Base-by-base conservation (phyloP, 2,329 filamentous ascomycete genomes). In the Cryphonectria naterciae region DNA sequence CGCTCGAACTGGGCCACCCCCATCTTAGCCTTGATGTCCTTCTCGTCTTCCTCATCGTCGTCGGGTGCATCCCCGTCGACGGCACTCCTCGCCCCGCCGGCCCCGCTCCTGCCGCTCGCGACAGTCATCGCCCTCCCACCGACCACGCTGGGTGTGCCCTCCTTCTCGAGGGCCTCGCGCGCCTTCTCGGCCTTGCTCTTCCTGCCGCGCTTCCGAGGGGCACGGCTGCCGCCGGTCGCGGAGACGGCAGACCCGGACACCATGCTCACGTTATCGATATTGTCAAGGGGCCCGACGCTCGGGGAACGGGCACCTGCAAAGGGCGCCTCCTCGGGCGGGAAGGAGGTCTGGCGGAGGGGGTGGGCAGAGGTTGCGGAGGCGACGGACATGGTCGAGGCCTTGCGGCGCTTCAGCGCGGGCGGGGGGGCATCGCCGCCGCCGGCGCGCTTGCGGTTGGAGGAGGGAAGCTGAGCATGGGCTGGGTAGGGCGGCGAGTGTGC, bases 271-370 rank as follows among this genome's bases (percentile, higher is more conserved):
- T 82, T 85, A 70, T 92, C 90, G 25, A 10, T 17, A 62, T 89
- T 85, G 70, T 92, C 91, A 66, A 90, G 83, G 1, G 63, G 63
- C 4, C 71, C 71, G 19, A 73, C 71, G 46, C 89, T 92, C 0
- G 91, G 91, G 0, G 91, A 93, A 22, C 91, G 87, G 25, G 85
- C 85, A 74, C 81, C 84, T 15, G 54, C 65, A 56, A 86, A 86
- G 0, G 88, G 85, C 2, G 87, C 81, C 68, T 88, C 83, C 71
- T 89, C 91, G 37, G 92, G 92, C 0, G 92, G 92, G 77, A 94
- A 96, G 0, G 92, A 94, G 5, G 93, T 95, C 77, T 94, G 92
- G 54, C 93, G 92, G 1, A 96, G 87, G 1, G 91, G 92, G 74
- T 93, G 92, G 0, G 87, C 84, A 1, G 88, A 87, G 22, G 77